Base-by-base conservation (phyloP, 306 rosid species). In the Purshia tridentata region DNA sequence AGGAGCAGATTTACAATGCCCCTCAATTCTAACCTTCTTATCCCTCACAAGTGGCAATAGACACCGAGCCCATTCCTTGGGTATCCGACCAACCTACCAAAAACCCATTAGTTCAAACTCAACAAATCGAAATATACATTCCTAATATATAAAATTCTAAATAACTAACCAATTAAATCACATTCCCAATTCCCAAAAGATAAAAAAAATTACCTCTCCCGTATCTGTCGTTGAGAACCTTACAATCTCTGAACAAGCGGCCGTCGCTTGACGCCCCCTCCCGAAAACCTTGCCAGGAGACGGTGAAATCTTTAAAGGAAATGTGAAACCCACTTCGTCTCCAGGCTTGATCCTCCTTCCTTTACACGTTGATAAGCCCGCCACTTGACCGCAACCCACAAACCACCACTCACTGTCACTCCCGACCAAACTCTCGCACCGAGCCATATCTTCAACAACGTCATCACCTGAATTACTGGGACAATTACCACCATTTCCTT, bases 61-160 rank as follows among this genome's bases (percentile, higher is more conserved):
- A 80, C 98, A 89, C 73, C 97, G 85, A 70, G 91, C 97, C 98
- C 98, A 93, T 82, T 91, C 98, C 10, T 91, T 93, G 0, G 98
- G 98, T 83, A 93, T 93, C 79, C 98, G 76, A 74, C 98, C 98
- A 76, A 91, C 86, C 98, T 93, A 85, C 72, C 78, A 75, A 52
- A 83, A 50, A 1, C 5, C 73, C 77, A 75, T 59, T 55, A 64
- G 58, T 62, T n/a, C 15, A 72, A 77, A 72, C 80, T 76, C 70
- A 56, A 37, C 8, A 77, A 41, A 45, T 19, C 66, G 60, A 29
- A 45, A 8, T 45, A 19, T 44, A 65, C 23, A 53, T 14, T 7
- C 35, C 3, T 23, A 40, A 41, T 9, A 9, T 6, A 54, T 3
- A 35, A 57, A 69, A 67, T 12, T 51, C 42, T 19, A 59, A n/a